These are phyloP conservation scores for Periconia sp. DNA, from an alignment of 2,329 filamentous ascomycete genomes.

Conservation along the genomic window DNA sequence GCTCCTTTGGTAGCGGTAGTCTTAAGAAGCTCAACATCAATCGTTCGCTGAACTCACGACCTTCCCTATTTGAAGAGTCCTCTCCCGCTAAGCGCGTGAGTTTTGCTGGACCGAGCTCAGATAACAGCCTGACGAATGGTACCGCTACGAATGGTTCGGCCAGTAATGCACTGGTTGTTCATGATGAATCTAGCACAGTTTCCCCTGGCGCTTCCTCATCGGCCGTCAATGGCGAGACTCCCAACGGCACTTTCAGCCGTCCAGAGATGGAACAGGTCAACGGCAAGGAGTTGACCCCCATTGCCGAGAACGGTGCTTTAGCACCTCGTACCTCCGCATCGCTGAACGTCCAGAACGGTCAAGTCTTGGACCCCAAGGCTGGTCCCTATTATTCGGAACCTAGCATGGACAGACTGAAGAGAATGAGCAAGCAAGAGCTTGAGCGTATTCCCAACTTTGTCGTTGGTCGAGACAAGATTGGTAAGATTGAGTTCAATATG, in stretches of 20 bases:
- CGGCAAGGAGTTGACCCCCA: constrained; percentile 77
- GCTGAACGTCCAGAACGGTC: constrained; percentile 31
- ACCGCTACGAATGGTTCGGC: constrained; percentile 31
- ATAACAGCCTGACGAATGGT: constrained; percentile 52
- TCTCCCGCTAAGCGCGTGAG: constrained; percentile 76
- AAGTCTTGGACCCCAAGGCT: constrained; percentile 58
- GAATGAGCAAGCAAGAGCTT: constrained; percentile 80
- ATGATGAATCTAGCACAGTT: constrained; percentile 55
- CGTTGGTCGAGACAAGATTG: constrained; percentile 82
- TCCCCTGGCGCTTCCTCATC: constrained; percentile 65
- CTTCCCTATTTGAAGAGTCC: constrained; percentile 63
- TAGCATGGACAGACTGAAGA: constrained; percentile 72
- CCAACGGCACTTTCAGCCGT: constrained; percentile 46
- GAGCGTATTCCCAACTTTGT: constrained; percentile 76
- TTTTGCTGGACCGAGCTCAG: constrained; percentile 70
- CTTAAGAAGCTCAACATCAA: constrained; percentile 95
- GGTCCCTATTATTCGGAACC: constrained; percentile 91
- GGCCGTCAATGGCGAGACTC: constrained; percentile 45
- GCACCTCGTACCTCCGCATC: constrained; percentile 42
- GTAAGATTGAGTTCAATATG: constrained; percentile 75
- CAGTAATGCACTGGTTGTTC: constrained; percentile 56
- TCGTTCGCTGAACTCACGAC: constrained; percentile 74
- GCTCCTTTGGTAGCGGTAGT: constrained; percentile 52
- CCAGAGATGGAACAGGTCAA: constrained; percentile 75
- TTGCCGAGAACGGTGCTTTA: constrained; percentile 71